Percentiles rank a stretch among this genome's conserved stretches.
These are phyloP conservation scores for Cutaneotrichosporon daszewskae DNA, from an alignment of 1,284 basidiomycete genomes.

Conservation along the genomic window DNA sequence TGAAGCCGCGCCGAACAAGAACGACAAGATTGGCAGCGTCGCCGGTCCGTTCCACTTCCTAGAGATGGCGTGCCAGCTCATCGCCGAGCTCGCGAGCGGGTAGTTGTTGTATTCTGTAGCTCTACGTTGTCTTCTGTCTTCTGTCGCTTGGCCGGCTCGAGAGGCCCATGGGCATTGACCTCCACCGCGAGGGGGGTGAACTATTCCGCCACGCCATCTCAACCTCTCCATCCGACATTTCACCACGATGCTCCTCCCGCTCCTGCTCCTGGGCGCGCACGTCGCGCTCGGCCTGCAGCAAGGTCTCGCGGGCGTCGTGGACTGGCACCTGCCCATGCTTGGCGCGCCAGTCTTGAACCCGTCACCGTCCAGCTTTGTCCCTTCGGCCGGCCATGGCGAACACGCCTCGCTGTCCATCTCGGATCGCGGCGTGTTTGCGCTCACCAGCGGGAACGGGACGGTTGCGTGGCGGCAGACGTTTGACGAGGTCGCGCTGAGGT, in stretches of 20 bases:
- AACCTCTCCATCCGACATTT: not conserved
- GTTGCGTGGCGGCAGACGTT: conserved; percentile 69
- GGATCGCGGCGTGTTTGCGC: conserved; percentile 70
- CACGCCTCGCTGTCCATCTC: conserved; percentile 57
- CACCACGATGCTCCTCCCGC: conserved; percentile 1
- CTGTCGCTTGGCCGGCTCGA: too few species aligned
- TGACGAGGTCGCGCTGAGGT: conserved; percentile 64
- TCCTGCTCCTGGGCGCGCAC: conserved; percentile 7
- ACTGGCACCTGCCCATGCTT: conserved; percentile 74
- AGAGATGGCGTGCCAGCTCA: conserved; percentile 75
- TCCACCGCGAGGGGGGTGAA: too few species aligned
- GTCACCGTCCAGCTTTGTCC: conserved; percentile 41
- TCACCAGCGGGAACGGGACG: conserved; percentile 71
- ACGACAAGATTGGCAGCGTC: conserved; percentile 52
- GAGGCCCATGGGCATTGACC: too few species aligned
- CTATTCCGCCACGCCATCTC: conserved; percentile 54
- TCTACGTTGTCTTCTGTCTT: too few species aligned
- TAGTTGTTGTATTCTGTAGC: too few species aligned
- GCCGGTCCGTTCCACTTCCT: conserved; percentile 90
- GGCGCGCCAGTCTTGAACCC: conserved; percentile 58
- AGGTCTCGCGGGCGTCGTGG: conserved; percentile 63
- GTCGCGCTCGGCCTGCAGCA: conserved; percentile 24
- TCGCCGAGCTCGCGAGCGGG: conserved; percentile 50
- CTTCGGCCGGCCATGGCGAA: conserved; percentile 4
- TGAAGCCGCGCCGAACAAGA: conserved; percentile 48